Base-by-base conservation (phyloP, 805 yeast genomes). In the Saccharomycopsis fibuligera region DNA sequence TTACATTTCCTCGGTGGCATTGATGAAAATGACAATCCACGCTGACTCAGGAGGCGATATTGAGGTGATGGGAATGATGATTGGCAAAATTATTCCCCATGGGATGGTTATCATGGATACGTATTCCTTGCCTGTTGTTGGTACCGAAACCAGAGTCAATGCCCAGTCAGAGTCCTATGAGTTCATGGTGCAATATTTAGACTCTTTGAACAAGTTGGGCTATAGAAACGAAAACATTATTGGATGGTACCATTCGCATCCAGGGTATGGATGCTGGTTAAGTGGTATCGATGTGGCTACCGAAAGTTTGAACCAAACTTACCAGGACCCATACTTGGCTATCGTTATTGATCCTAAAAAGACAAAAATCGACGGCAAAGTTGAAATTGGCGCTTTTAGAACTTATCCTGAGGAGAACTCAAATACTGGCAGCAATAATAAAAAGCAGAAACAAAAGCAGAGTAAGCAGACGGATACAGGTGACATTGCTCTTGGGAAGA, bases 161-260 rank as follows among this genome's bases (percentile, higher is more conserved):
- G 97, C 98, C 0, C 89, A 86, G 60, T 80, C 81, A 16, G 98
- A 91, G 60, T 95, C 95, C 0, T 90, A 90, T 63, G 98, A 91
- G 62, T 93, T 83, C 62, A 90, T 93, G 96, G 93, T 90, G 1
- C 82, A 79, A 51, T 89, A 86, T 63, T 68, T 86, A 45, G 81
- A 81, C 47, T 68, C 73, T 37, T 62, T 77, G 53, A 76, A 76
- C 59, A 64, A 68, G 23, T 67, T 73, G 17, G 78, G 77, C 1
- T 55, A 54, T 21, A 63, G 76, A n/a, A 52, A 61, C n/a, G 83
- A 85, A 54, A 76, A 85, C 56, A 84, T 91, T 21, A 86, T 93
- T 14, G 99, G 99, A 8, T 91, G 99, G 99, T 91, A 93, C 65
- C 99, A 91, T 62, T 83, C 91, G 4, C 99, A 91, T 64, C 99